Base-by-base conservation (phyloP, 108 stramenopile genomes). In the Conticribra weissflogii region DNA sequence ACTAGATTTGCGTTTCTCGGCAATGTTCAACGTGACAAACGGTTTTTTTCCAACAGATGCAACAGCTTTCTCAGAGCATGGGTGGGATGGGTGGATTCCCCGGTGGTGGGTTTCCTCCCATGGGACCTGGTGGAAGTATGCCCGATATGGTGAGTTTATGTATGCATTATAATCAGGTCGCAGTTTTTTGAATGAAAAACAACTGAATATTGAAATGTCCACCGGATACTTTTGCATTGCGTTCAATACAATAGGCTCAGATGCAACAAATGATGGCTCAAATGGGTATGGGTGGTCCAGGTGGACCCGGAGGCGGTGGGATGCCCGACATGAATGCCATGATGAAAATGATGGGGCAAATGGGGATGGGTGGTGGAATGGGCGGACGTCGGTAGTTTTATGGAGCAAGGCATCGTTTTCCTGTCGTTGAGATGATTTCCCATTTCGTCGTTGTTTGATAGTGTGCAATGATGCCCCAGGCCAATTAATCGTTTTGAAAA, bases 41-140 rank as follows among this genome's bases (percentile, higher is more conserved):
- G n/a, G n/a, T n/a, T n/a, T n/a, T n/a, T n/a, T n/a, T n/a, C n/a
- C 45, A 29, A 19, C 71, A 84, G 85, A 88, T 92, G 87, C 87
- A 91, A 72, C 76, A 79, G 64, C 81, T 88, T 81, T 76, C 84
- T 33, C 46, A 60, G 16, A 50, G 69, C 41, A 61, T 56, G 55
- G 71, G 79, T 54, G 81, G 74, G 1, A 63, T 60, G 59, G n/a
- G 21, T 27, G 74, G 74, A 29, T 76, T 78, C 15, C 55, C 55
- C 9, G 84, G 81, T 51, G 74, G 59, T 28, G 77, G 64, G 22
- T n/a, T n/a, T n/a, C n/a, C n/a, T n/a, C n/a, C n/a, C n/a, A n/a
- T n/a, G n/a, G n/a, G n/a, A n/a, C 85, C 75, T 8, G 82, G 62
- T 22, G 74, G 68, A 53, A 81, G 77, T 49, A 82, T 83, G 82